Base-by-base conservation (phyloP, 1,284 basidiomycete genomes). In the Clitocybe nebularis region DNA sequence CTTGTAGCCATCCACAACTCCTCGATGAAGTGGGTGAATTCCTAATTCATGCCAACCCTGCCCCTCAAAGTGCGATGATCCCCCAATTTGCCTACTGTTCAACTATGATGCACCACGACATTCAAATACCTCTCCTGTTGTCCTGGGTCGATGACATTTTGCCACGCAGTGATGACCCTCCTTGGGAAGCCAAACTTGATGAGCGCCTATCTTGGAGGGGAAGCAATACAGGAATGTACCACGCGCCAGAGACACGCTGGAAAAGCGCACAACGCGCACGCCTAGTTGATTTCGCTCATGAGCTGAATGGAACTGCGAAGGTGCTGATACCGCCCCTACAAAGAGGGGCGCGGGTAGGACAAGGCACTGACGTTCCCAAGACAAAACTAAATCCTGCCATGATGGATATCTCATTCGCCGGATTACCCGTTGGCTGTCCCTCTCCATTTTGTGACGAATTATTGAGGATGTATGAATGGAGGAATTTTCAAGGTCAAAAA, bases 131-230 rank as follows among this genome's bases (percentile, higher is more conserved):
- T 0, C 62, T 59, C 13, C 61, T 66, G 5, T 63, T 62, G 32
- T 59, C 53, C 2, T 69, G 64, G 64, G 42, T 66, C 3, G 60
- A 64, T 11, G 68, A 69, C 36, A 56, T 68, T 28, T 39, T 54
- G 13, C 67, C 66, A 49, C 49, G 59, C 1, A 58, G 63, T 21
- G 64, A 72, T 35, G 78, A 84, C 54, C 68, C 74, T 0, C 59
- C 57, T 0, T 86, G 79, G 75, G 73, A 75, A 21, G 63, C 71
- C 14, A 84, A 78, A 60, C 49, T 61, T 4, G 73, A 83, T 44
- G 72, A 79, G 28, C 56, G 75, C 21, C 53, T 86, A 21, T 58
- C 74, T 16, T 86, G 84, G 84, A 68, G 84, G 13, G 84, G 84
- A 2, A 75, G 71, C 36, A 81, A 75, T 37, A 85, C 84, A 0